phyloP scores from a whole-genome alignment of 78 protist genomes.

The Planoprotostelium fungivorum region DNA sequence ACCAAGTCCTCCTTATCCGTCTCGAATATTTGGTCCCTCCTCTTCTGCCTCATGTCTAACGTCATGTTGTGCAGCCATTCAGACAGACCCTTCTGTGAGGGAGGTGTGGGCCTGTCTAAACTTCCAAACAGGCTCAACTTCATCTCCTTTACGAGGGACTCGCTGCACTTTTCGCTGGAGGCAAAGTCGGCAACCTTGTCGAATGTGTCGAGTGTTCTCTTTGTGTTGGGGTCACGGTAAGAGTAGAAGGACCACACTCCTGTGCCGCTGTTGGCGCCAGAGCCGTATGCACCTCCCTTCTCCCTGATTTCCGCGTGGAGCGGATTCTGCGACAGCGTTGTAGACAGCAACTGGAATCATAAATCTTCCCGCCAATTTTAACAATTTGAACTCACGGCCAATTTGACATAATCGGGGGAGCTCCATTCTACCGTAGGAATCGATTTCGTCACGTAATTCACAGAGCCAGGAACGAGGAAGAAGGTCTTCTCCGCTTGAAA shows the following conservation, averaged over 20 bases:
- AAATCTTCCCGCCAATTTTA: not conserved
- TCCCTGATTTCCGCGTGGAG: slow-evolving; percentile 86
- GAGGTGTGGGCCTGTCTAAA: slow-evolving; percentile 72
- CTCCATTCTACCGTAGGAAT: not conserved
- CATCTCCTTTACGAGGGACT: not conserved
- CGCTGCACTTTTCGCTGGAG: slow-evolving; percentile 38
- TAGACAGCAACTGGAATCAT: slow-evolving; percentile 12
- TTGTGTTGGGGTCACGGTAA: slow-evolving; percentile 73
- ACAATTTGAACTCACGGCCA: not conserved
- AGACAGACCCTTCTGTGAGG: slow-evolving; percentile 48
- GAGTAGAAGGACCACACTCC: slow-evolving; percentile 49
- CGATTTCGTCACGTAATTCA: not conserved
- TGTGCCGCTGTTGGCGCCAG: slow-evolving; percentile 33
- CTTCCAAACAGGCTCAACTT: slow-evolving; percentile 52
- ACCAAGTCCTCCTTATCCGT: slow-evolving; percentile 21
- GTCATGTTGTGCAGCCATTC: slow-evolving; percentile 53
- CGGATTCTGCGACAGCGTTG: slow-evolving; percentile 31
- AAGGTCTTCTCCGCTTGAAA: not conserved
- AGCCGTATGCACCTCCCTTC: slow-evolving; percentile 92
- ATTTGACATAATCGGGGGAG: not conserved
- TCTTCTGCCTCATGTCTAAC: slow-evolving; percentile 46
- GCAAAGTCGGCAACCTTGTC: not conserved
- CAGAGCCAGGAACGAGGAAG: not conserved
- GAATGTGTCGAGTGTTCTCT: slow-evolving; percentile 25
- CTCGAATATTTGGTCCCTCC: slow-evolving; percentile 23